Evolutionary conservation across 2,329 filamentous ascomycete genomes (phyloP), one percentile per base, ranked within the genome.

Genomic region (Sclerotinia spermophila): DNA sequence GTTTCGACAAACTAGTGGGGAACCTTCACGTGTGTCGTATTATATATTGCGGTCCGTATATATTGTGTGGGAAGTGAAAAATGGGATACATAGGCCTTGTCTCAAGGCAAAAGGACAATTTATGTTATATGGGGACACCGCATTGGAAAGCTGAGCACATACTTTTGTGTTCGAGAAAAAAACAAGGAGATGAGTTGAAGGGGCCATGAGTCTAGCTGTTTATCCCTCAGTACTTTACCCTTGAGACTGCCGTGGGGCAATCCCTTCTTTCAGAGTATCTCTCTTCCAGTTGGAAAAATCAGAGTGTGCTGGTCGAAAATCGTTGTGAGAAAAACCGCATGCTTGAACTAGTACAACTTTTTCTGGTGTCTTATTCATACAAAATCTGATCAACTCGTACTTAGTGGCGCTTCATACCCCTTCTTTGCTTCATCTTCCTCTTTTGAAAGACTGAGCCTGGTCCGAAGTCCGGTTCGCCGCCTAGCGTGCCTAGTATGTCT

Each of bases 401-500:
- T 42, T 3, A 60, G n/a, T 60, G 58, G n/a, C 58, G 38, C 8
- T 8, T n/a, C 27, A 35, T 17, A 27, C 11, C 13, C 35, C 67
- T 56, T 33, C 35, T 56, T 24, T 64, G 24, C 58, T 69, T 69
- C 67, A 56, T 15, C 24, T 59, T 45, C 17, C 48, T 67, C n/a
- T 69, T 51, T 44, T 56, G 40, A 64, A 45, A 33, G 45, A 51
- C 65, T 61, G 55, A 48, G 44, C 55, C 55, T 44, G 56, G 59
- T 51, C 56, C 58, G 61, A 72, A 71, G 53, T 69, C 59, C 10
- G 70, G 70, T 62, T 73, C 42, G 1, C 87, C 89, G 3, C 89
- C 89, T 8, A 92, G 80, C 13, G 86, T 89, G n/a, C 89, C 90
- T 73, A 91, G 89, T 68, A 92, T 88, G 76, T 92, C 89, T 15